Base-by-base conservation (phyloP, 2,329 filamentous ascomycete genomes). In the Zymoseptoria pseudotritici region DNA sequence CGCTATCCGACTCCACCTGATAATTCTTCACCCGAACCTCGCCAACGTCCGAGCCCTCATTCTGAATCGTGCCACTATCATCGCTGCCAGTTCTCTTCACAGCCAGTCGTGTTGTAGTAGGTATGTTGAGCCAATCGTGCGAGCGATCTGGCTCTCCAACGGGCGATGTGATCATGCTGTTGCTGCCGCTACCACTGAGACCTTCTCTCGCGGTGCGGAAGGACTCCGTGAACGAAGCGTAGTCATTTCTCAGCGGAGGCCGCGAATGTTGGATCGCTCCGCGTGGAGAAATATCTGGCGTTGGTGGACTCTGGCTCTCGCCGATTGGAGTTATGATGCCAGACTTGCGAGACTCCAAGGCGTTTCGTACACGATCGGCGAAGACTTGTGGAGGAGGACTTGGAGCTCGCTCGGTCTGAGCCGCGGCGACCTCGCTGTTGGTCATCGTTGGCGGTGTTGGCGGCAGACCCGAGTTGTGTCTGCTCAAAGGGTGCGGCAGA, bases 141-240 rank as follows among this genome's bases (percentile, higher is more conserved):
- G 22, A 13, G 7, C 22, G 52, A 11, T 26, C 13, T 29, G 13
- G 52, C 22, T 31, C 52, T 19, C 29, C 52, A 10, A 53, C 17
- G 50, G 63, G 55, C 50, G 65, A 56, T 49, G 63, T 54, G 10
- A 63, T 57, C 31, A 62, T 59, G 50, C 61, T 65, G 10, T 54
- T 60, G 52, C 63, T 67, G 17, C 67, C 67, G 57, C 69, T 70
- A 13, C 67, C 63, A 46, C 75, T 72, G 22, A 72, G 72, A 4
- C 76, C 74, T 64, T 79, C 78, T 58, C 72, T 70, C 10, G 78
- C 78, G 1, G 78, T 80, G 52, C 70, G 74, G 65, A 79, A 80
- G 0, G 77, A 79, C 24, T 79, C 78, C 31, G 77, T 76, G 21
- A 74, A 77, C 5, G 78, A 80, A 7, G 77, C 73, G 4, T 67